These are phyloP conservation scores for Metschnikowia santaceciliae DNA, from an alignment of 805 yeast genomes.

Conservation along the genomic window DNA sequence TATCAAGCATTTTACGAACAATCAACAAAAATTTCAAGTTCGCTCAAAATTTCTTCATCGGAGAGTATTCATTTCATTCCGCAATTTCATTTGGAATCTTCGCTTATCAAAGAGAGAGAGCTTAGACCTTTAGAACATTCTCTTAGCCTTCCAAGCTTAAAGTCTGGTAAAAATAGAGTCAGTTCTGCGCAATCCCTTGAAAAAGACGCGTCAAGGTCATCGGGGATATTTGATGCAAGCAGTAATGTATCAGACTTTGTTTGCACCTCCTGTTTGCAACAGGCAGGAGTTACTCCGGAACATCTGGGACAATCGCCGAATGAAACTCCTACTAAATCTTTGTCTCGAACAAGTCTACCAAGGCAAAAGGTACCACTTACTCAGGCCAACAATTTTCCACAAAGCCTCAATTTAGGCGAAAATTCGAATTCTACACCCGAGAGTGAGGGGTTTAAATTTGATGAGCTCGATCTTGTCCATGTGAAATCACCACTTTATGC, in stretches of 20 bases:
- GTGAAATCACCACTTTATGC: background rate
- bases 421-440: background rate
- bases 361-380: background rate
- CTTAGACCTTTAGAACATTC: constrained; percentile 18
- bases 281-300: background rate
- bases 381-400: background rate
- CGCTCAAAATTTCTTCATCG: constrained; percentile 33
- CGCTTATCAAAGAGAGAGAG: background rate
- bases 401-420: background rate
- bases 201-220: background rate
- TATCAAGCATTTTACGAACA: constrained; percentile 48
- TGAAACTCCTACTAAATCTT: background rate
- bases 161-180: constrained; percentile 1
- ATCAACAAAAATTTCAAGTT: constrained; percentile 40
- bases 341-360: background rate
- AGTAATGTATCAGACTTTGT: background rate
- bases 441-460: background rate
- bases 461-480: background rate
- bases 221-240: background rate
- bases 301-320: background rate
- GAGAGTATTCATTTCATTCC: constrained; percentile 24
- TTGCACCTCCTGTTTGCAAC: background rate
- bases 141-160: constrained; percentile 21
- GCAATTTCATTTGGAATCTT: background rate
- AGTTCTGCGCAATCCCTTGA: background rate